Base-by-base conservation (phyloP, 148 eudicot species). In the Cornus suecica region DNA sequence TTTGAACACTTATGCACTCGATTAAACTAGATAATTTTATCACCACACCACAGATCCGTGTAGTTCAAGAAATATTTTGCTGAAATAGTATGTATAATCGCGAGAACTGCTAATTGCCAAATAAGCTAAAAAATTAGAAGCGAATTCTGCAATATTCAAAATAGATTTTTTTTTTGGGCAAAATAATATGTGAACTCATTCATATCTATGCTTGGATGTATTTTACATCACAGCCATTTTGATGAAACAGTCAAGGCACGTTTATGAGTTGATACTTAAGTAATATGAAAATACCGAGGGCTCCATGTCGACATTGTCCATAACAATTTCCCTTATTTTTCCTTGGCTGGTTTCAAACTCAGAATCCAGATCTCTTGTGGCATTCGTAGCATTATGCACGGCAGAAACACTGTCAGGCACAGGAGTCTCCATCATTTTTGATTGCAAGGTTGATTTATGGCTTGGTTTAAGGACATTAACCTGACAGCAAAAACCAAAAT, bases 381-480 rank as follows among this genome's bases (percentile, higher is more conserved):
- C 79, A 86, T 85, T 92, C 78, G 93, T 89, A 31, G 90, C 87
- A 82, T 90, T 87, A 73, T 87, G 88, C 56, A 90, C 89, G 80
- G 91, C 94, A 76, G 92, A 83, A 71, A 87, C 94, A 74, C 94
- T 91, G 80, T 88, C 97, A 68, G 88, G 87, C 31, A 84, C 86
- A 73, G 91, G 80, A 42, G 90, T 83, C 79, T 83, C 95, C 76
- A 72, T 79, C 76, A 81, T 89, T 72, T 87, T 92, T 51, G 96
- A 77, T 81, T 89, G 94, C 78, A 90, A 79, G 54, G 85, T 91
- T 68, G 97, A 93, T 82, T 91, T 91, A 80, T 88, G 95, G 88
- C 99, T 93, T 74, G 98, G 98, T 84, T 90, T 96, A 71, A 96
- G 95, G 63, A 91, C 89, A 78, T 93, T 80, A 80, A 89, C 92